phyloP scores from a whole-genome alignment of 2,329 filamentous ascomycete species.

The Monilinia fructicola region DNA sequence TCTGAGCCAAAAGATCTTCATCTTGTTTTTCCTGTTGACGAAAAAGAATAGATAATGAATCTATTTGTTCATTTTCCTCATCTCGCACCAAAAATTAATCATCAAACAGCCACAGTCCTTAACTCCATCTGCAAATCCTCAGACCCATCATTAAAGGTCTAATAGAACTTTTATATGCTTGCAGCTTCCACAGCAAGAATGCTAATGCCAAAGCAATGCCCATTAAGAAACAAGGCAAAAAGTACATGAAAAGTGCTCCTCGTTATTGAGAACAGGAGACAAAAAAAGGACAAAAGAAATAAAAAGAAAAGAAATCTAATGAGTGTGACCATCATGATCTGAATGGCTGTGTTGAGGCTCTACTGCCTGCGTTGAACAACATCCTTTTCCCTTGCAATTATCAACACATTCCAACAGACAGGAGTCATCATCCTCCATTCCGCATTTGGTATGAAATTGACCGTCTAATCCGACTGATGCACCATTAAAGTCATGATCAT shows the following conservation, averaged over 20 bases:
- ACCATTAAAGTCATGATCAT: slow-evolving; percentile 34
- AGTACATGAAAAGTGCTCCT: not conserved
- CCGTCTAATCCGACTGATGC: slow-evolving; percentile 34
- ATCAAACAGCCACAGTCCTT: not conserved
- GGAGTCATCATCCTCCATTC: slow-evolving; percentile 34
- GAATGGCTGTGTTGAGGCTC: slow-evolving; percentile 35
- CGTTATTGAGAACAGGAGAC: not conserved
- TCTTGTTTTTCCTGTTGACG: not conserved
- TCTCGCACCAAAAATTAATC: not conserved
- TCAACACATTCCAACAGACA: slow-evolving; percentile 42
- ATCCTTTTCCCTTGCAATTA: slow-evolving; percentile 40
- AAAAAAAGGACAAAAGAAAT: not conserved
- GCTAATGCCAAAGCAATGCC: not conserved
- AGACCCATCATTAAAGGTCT: slow-evolving; percentile 12
- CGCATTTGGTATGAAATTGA: slow-evolving; percentile 33
- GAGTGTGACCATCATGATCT: slow-evolving; percentile 38
- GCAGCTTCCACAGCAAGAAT: not conserved
- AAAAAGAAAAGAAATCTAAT: slow-evolving; percentile 25
- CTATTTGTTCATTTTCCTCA: not conserved
- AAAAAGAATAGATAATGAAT: not conserved
- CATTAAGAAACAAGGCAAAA: not conserved
- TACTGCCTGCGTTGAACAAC: slow-evolving; percentile 35
- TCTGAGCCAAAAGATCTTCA: not conserved
- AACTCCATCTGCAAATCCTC: not conserved
- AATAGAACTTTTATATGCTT: not conserved